Conservation (phyloP, 75 land plant species). For the Pinus taeda region DNA sequence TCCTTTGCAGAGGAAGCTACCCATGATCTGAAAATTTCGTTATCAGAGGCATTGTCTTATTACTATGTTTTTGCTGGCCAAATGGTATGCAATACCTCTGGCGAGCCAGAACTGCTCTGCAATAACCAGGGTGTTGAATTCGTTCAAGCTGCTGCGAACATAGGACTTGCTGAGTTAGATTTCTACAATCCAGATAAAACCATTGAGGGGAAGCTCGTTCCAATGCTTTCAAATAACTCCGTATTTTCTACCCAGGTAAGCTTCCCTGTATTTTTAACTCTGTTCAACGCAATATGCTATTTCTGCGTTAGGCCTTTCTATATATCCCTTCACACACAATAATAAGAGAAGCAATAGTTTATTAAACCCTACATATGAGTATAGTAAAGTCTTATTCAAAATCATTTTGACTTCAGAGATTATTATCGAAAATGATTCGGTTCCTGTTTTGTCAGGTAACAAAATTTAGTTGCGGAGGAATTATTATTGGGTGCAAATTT, state of each 20-base stretch:
- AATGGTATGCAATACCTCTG: slow-evolving; percentile 23
- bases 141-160: slow-evolving; percentile 22
- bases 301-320: too few relatives aligned
- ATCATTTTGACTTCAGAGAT: too few relatives aligned
- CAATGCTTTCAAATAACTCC: slow-evolving; percentile 20
- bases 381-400: too few relatives aligned
- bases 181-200: slow-evolving; percentile 28
- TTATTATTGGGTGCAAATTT: slow-evolving; percentile 32
- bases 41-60: slow-evolving; percentile 30
- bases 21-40: slow-evolving; percentile 22
- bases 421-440: too few relatives aligned
- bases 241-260: slow-evolving; percentile 42
- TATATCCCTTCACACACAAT: too few relatives aligned
- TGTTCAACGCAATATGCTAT: too few relatives aligned
- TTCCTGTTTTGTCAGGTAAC: slow-evolving; percentile 23
- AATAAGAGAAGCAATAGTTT: too few relatives aligned
- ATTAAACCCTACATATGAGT: too few relatives aligned
- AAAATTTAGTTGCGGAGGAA: slow-evolving; percentile 41
- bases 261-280: too few relatives aligned
- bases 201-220: slow-evolving; percentile 45
- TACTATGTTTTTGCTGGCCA: slow-evolving; percentile 42
- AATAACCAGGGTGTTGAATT: slow-evolving; percentile 49
- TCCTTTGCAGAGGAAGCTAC: background rate
- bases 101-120: slow-evolving; percentile 44
- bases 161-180: slow-evolving; percentile 19